Conservation (phyloP, 805 yeast species). For the Wickerhamomyces alni region DNA sequence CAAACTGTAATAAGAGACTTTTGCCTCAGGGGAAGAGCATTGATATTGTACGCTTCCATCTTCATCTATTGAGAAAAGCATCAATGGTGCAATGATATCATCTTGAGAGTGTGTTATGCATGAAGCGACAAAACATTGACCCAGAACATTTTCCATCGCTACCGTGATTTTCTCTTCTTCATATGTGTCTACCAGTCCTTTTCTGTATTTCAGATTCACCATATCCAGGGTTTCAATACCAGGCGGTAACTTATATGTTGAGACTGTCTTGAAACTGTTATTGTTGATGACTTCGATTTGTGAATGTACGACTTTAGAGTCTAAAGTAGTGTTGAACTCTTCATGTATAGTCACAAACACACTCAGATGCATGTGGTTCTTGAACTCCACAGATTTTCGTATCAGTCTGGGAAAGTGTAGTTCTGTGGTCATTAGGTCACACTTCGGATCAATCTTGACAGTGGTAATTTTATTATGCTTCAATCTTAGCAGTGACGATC, state of each 20-base stretch:
- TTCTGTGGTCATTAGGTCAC: constrained; percentile 6
- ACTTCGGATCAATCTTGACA: neutral
- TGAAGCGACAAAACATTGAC: constrained; percentile 31
- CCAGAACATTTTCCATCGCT: constrained; percentile 29
- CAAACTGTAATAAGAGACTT: constrained; percentile 20
- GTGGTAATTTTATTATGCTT: neutral
- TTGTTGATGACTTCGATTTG: constrained; percentile 21
- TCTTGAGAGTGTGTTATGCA: constrained; percentile 29
- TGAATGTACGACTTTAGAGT: constrained; percentile 9
- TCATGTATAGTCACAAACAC: constrained; percentile 16
- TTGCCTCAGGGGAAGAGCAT: constrained; percentile 13
- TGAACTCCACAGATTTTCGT: constrained; percentile 16
- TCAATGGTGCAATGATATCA: constrained; percentile 22
- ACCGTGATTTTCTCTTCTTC: constrained; percentile 20
- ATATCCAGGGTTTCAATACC: constrained; percentile 22
- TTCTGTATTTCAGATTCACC: constrained; percentile 17
- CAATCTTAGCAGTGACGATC: neutral
- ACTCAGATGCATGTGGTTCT: constrained; percentile 17
- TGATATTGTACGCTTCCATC: constrained; percentile 25
- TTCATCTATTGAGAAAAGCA: constrained; percentile 31
- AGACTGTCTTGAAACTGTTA: constrained; percentile 17
- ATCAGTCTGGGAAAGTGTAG: constrained; percentile 8
- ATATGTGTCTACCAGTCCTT: constrained; percentile 16
- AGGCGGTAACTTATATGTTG: constrained; percentile 10
- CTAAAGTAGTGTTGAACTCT: constrained; percentile 2